Base-by-base conservation (phyloP, 495 filamentous ascomycete species). In the Penicillium odoratum region DNA sequence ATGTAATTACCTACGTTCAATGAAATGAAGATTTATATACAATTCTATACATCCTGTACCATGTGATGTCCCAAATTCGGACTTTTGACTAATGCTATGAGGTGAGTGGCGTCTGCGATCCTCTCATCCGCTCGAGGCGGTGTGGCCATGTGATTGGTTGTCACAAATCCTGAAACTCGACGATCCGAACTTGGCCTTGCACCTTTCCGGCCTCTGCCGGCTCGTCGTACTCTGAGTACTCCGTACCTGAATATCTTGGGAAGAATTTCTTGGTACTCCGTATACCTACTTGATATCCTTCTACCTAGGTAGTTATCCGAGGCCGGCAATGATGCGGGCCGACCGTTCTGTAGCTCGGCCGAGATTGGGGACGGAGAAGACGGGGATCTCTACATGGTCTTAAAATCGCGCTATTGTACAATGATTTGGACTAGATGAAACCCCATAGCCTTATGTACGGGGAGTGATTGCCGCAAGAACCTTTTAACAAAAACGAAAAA, bases 161-260 rank as follows among this genome's bases (percentile, higher is more conserved):
- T 34, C 18, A n/a, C 21, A 28, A 21, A 55, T 59, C 44, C 57
- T 69, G 67, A 67, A 69, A 69, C 67, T 65, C 55, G 66, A 56
- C 58, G 66, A 69, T 69, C 66, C 66, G 61, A 57, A 65, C 62
- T 69, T 69, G 62, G 64, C 53, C 65, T 26, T 36, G 5, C 44
- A 52, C 45, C 45, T 67, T 69, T 69, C 67, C 67, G 67, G 64
- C 40, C 51, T 63, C 49, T 65, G 62, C 67, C 67, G 64, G 59
- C 3, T 18, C 43, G 7, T 15, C 4, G 18, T 40, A n/a, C 15
- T 40, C 7, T 15, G 38, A 15, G 6, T 40, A 3, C 13, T 7
- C n/a, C 38, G 38, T 40, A 40, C 38, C 38, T 40, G 38, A 40
- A 40, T 40, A 40, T 40, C 38, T 21, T 21, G 21, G 21, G 21